Conservation (phyloP, 2,329 filamentous ascomycete species). For the Clarireedia homoeocarpa region DNA sequence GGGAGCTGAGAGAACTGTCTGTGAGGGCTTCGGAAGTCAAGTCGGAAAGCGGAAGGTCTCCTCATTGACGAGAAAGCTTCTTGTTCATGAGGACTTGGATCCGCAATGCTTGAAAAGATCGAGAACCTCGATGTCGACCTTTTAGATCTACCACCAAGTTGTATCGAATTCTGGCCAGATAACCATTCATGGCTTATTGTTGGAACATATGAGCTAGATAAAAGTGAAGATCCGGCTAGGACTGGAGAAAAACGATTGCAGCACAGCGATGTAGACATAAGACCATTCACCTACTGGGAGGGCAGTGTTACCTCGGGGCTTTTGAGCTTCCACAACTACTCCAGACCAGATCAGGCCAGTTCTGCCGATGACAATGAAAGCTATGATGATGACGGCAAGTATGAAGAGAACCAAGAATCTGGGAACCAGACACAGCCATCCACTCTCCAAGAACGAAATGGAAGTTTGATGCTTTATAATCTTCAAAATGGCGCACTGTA, state of each 20-base stretch:
- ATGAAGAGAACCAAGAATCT: neutral
- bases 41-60: too few species aligned
- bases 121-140: conserved; percentile 6
- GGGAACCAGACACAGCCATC: conserved; percentile 19
- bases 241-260: conserved; percentile 1
- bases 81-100: neutral
- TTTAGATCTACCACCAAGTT: conserved; percentile 66
- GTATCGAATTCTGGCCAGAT: conserved; percentile 63
- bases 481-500: conserved; percentile 4
- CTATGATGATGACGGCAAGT: neutral
- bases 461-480: conserved; percentile 49
- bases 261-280: neutral
- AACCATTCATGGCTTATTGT: conserved; percentile 60
- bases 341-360: neutral
- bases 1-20: too few species aligned
- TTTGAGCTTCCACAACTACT: conserved; percentile 4
- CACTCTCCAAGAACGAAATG: conserved; percentile 57
- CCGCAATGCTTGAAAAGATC: conserved; percentile 6
- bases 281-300: neutral
- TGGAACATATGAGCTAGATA: conserved; percentile 75
- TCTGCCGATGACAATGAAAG: neutral
- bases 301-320: neutral
- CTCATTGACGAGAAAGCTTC: too few species aligned
- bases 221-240: conserved; percentile 21
- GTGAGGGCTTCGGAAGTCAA: too few species aligned